phyloP scores from a whole-genome alignment of 371 early-diverging fungal genomes.

The Gilbertella persicaria region DNA sequence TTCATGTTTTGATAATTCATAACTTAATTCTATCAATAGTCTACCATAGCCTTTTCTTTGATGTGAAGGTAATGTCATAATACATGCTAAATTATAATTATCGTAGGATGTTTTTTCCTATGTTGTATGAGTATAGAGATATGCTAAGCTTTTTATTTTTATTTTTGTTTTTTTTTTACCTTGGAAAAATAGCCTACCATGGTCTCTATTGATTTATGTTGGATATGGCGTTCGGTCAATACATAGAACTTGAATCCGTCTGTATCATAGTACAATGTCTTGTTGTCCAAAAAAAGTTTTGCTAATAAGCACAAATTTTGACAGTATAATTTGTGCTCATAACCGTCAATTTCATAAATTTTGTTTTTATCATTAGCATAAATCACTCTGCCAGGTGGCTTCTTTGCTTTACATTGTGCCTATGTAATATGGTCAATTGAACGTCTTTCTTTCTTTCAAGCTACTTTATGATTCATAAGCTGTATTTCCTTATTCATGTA shows the following conservation, averaged over 20 bases:
- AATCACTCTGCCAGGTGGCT: constrained; percentile 89
- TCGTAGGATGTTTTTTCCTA: constrained; percentile 76
- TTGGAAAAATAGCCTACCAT: constrained; percentile 75
- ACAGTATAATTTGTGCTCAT: constrained; percentile 88
- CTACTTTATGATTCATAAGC: constrained; percentile 56
- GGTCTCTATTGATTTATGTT: constrained; percentile 37
- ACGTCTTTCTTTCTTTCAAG: not conserved
- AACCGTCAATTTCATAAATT: constrained; percentile 93
- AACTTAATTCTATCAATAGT: constrained; percentile 87
- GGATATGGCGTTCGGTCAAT: constrained; percentile 68
- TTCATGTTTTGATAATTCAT: constrained; percentile 88
- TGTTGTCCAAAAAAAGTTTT: constrained; percentile 97
- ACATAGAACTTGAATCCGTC: constrained; percentile 98
- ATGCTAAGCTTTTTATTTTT: not conserved
- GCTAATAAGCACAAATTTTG: constrained; percentile 94
- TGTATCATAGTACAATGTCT: constrained; percentile 98
- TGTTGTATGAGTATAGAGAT: not conserved
- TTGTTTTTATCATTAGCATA: constrained; percentile 78
- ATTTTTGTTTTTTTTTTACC: too few species aligned
- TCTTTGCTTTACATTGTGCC: constrained; percentile 60
- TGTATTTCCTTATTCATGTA: constrained; percentile 60
- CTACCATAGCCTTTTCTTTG: constrained; percentile 88
- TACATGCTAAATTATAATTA: constrained; percentile 87
- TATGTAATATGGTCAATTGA: not conserved
- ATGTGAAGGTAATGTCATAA: constrained; percentile 83